Evolutionary conservation across 768 basidiomycete genomes (phyloP).

Genomic region (Leucocoprinus leucothites): DNA sequence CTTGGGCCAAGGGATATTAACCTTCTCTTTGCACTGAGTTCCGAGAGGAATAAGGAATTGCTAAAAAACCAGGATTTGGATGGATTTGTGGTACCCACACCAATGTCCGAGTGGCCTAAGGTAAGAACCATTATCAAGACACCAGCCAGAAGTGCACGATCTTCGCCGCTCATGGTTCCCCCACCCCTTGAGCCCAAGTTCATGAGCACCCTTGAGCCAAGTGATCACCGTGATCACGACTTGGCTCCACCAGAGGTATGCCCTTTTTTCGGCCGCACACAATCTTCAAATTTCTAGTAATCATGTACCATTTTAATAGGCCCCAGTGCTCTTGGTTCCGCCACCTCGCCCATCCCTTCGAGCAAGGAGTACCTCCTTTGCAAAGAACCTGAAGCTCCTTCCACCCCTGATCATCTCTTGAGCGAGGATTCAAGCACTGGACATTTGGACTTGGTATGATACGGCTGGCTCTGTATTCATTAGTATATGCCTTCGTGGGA

Average conservation of each 20-base stretch:
- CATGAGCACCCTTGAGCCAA: neutral
- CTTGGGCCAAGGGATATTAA: conserved; percentile 46
- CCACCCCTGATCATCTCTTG: conserved; percentile 30
- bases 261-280: neutral
- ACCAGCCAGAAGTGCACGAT: neutral
- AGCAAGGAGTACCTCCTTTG: conserved; percentile 16
- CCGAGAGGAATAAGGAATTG: conserved; percentile 37
- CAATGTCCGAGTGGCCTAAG: conserved; percentile 21
- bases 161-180: conserved; percentile 10
- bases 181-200: conserved; percentile 10
- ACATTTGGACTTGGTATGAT: neutral
- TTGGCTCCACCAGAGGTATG: conserved; percentile 41
- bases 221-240: neutral
- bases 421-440: neutral
- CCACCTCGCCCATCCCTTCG: conserved; percentile 27
- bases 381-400: conserved; percentile 24
- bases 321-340: conserved; percentile 38
- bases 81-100: conserved; percentile 23
- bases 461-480: conserved; percentile 5
- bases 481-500: too few relatives aligned
- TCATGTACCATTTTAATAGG: neutral
- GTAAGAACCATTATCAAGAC: conserved; percentile 11
- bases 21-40: conserved; percentile 40
- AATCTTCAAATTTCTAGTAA: neutral
- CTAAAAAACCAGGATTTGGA: conserved; percentile 43